These are phyloP conservation scores for Prunus mira DNA, from an alignment of 306 rosid species.

Conservation along the genomic window DNA sequence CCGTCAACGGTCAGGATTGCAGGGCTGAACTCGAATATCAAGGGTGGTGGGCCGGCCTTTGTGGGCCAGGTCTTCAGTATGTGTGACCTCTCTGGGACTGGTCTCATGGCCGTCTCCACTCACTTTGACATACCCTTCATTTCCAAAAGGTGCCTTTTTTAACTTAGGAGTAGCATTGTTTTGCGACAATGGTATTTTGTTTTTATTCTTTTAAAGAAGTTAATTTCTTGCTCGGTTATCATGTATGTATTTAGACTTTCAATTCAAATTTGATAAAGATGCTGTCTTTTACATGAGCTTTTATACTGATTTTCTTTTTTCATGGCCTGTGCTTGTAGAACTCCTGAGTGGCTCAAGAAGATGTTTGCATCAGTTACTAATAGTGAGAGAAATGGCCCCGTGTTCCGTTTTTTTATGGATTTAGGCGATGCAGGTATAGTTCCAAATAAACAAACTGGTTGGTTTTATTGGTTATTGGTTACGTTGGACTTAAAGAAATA, in stretches of 20 bases:
- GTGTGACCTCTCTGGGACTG: slow-evolving; percentile 98
- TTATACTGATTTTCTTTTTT: slow-evolving; percentile 5
- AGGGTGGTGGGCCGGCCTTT: slow-evolving; percentile 80
- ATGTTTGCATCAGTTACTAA: slow-evolving; percentile 67
- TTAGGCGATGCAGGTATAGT: slow-evolving; percentile 93
- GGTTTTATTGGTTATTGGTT: not conserved
- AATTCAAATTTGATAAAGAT: not conserved
- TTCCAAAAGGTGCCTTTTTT: slow-evolving; percentile 56
- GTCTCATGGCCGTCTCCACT: slow-evolving; percentile 94
- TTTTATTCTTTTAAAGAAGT: not conserved
- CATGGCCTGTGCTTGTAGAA: slow-evolving; percentile 42
- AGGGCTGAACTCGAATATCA: slow-evolving; percentile 38
- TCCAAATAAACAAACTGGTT: not conserved
- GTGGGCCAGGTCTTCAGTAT: slow-evolving; percentile 98
- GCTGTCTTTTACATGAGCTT: not conserved
- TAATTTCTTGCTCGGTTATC: not conserved
- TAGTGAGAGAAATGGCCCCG: slow-evolving; percentile 89
- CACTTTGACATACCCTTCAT: slow-evolving; percentile 87
- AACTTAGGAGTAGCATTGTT: not conserved
- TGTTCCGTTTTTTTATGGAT: slow-evolving; percentile 94
- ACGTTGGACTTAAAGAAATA: too few relatives aligned
- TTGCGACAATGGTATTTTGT: not conserved
- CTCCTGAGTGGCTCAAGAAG: slow-evolving; percentile 93
- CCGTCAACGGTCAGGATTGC: slow-evolving; percentile 54
- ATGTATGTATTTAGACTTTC: not conserved